phyloP scores from a whole-genome alignment of 371 early-diverging fungal genomes.

The Saksenaea oblongispora region DNA sequence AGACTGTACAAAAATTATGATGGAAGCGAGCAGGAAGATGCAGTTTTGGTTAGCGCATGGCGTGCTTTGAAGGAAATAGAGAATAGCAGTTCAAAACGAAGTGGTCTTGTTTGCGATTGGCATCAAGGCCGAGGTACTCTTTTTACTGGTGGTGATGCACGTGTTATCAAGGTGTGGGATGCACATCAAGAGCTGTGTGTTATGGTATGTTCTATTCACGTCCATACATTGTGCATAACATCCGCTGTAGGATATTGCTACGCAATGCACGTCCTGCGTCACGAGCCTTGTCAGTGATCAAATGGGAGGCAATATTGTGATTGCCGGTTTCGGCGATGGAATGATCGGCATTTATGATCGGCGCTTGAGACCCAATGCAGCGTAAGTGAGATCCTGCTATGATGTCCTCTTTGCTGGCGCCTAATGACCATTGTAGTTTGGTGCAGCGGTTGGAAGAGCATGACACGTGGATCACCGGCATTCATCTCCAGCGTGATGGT shows the following conservation, averaged over 20 bases:
- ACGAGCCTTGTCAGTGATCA: slow-evolving; percentile 77
- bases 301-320: slow-evolving; percentile 64
- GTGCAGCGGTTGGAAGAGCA: slow-evolving; percentile 70
- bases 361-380: slow-evolving; percentile 54
- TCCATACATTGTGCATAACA: slow-evolving; percentile 5
- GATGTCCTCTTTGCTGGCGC: no score
- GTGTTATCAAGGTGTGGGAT: slow-evolving; percentile 82
- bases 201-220: slow-evolving; percentile 43
- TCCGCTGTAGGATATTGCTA: slow-evolving; percentile 64
- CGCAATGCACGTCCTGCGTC: slow-evolving; percentile 63
- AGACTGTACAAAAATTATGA: slow-evolving; percentile 77
- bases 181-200: slow-evolving; percentile 76
- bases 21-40: slow-evolving; percentile 54
- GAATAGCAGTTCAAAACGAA: slow-evolving; percentile 54
- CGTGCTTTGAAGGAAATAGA: slow-evolving; percentile 73
- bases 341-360: slow-evolving; percentile 79
- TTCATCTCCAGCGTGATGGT: slow-evolving; percentile 66
- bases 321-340: slow-evolving; percentile 86
- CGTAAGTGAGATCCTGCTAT: slow-evolving; percentile 37
- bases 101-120: slow-evolving; percentile 78
- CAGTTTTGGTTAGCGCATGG: slow-evolving; percentile 75
- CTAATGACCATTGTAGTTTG: slow-evolving; percentile 33
- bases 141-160: slow-evolving; percentile 74
- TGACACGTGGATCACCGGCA: slow-evolving; percentile 61
- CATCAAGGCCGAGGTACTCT: slow-evolving; percentile 74